Evolutionary conservation across 1,284 basidiomycete genomes (phyloP).

Genomic region (Ceratobasidium sp.): DNA sequence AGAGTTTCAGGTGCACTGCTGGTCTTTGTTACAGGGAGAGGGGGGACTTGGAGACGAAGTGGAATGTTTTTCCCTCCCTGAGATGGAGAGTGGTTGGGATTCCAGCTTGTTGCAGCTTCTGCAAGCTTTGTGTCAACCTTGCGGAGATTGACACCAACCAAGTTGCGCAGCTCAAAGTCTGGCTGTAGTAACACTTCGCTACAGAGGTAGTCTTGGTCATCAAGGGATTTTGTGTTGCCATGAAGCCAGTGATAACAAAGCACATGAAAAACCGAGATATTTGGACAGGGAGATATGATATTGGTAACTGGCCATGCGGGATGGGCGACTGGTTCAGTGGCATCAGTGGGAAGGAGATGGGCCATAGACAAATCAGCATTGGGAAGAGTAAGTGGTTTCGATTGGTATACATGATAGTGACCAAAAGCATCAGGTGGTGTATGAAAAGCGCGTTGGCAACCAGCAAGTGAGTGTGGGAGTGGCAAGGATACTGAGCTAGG

Average conservation of each 20-base stretch:
- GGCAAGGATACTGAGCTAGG: too few relatives aligned
- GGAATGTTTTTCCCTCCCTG: slow-evolving; percentile 22
- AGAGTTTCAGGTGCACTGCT: neutral
- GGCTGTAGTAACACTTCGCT: slow-evolving; percentile 12
- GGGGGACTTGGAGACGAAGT: neutral
- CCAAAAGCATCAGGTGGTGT: too few relatives aligned
- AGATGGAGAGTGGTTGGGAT: slow-evolving; percentile 7
- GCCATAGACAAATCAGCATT: too few relatives aligned
- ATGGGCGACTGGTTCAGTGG: neutral
- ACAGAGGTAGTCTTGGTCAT: slow-evolving; percentile 10
- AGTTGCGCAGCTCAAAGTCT: neutral
- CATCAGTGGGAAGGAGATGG: too few relatives aligned
- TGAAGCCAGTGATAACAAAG: slow-evolving; percentile 9
- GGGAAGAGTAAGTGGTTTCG: too few relatives aligned
- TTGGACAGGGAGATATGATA: slow-evolving; percentile 10
- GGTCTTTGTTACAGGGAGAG: neutral
- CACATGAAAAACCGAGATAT: slow-evolving; percentile 8
- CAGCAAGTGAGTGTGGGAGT: too few relatives aligned
- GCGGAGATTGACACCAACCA: slow-evolving; percentile 1
- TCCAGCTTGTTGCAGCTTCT: slow-evolving; percentile 5
- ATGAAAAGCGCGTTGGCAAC: too few relatives aligned
- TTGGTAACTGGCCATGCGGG: neutral
- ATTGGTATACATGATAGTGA: too few relatives aligned
- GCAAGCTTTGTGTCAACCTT: slow-evolving; percentile 5
- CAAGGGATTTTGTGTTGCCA: slow-evolving; percentile 8